phyloP scores from a whole-genome alignment of 1,284 basidiomycete species.

The Cutaneotrichosporon cavernicola region DNA sequence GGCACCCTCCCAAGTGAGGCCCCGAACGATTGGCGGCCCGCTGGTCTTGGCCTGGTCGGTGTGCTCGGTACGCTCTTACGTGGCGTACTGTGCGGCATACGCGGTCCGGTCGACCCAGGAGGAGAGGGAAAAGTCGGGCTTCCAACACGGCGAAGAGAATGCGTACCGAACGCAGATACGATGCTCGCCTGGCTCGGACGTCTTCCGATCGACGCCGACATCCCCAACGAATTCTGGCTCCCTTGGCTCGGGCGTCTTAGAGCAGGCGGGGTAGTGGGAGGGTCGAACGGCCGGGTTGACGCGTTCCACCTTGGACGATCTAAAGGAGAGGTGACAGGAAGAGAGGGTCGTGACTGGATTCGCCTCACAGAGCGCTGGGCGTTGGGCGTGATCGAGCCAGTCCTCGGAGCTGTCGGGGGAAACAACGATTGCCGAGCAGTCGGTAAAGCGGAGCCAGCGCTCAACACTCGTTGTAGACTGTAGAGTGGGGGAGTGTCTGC shows the following conservation, averaged over 20 bases:
- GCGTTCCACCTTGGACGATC: constrained; percentile 36
- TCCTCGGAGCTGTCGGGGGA: background rate
- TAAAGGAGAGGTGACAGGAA: background rate
- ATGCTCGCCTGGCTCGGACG: background rate
- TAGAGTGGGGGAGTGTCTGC: constrained; percentile 1
- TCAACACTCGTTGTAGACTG: constrained; percentile 15
- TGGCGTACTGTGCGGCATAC: constrained; percentile 8
- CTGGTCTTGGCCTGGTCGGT: background rate
- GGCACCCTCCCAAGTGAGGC: constrained; percentile 24
- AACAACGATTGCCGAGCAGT: constrained; percentile 5
- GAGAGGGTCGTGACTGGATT: constrained; percentile 8
- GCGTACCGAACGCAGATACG: background rate
- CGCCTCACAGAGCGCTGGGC: constrained; percentile 11
- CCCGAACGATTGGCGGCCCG: constrained; percentile 11
- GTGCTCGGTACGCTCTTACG: constrained; percentile 14
- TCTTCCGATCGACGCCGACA: background rate
- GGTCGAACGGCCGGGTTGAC: constrained; percentile 19
- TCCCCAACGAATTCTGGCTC: constrained; percentile 1
- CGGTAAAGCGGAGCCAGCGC: constrained; percentile 13
- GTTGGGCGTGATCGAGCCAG: constrained; percentile 17
- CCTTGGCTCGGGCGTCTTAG: constrained; percentile 5
- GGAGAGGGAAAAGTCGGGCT: constrained; percentile 6
- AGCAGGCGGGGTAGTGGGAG: constrained; percentile 7
- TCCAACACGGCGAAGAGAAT: constrained; percentile 3
- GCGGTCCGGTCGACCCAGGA: constrained; percentile 5